Percentiles rank a stretch among this genome's conserved stretches.
Conservation (phyloP, 495 filamentous ascomycete genomes). For the Letharia lupina region DNA sequence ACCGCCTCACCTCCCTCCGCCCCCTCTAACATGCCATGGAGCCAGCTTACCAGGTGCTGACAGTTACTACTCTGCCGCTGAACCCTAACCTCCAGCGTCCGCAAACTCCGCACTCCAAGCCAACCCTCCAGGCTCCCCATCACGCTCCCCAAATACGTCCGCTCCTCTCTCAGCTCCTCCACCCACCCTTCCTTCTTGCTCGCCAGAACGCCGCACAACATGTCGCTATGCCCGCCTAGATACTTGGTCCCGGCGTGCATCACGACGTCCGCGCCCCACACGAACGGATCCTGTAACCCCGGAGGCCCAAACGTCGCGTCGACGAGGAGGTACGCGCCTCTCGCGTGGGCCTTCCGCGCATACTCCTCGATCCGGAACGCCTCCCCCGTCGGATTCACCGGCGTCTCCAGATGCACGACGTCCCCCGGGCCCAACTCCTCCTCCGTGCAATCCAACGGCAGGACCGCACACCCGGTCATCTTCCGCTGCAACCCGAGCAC, state of each 20-base stretch:
- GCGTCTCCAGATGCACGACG: slow-evolving; percentile 85
- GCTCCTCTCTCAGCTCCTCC: slow-evolving; percentile 49
- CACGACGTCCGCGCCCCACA: slow-evolving; percentile 68
- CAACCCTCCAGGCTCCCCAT: slow-evolving; percentile 90
- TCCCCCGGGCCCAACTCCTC: slow-evolving; percentile 60
- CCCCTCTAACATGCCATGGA: slow-evolving; percentile 43
- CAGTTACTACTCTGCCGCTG: slow-evolving; percentile 63
- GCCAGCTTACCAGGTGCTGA: slow-evolving; percentile 59
- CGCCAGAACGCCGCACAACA: slow-evolving; percentile 77
- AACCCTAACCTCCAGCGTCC: slow-evolving; percentile 80
- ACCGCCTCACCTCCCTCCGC: slow-evolving; percentile 37
- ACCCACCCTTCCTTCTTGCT: slow-evolving; percentile 51
- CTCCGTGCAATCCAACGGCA: slow-evolving; percentile 52
- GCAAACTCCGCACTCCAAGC: slow-evolving; percentile 76
- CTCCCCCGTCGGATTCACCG: slow-evolving; percentile 79
- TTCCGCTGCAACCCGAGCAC: slow-evolving; percentile 62
- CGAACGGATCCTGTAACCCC: slow-evolving; percentile 76
- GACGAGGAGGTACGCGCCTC: slow-evolving; percentile 70
- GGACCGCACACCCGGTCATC: slow-evolving; percentile 58
- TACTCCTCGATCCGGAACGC: slow-evolving; percentile 61
- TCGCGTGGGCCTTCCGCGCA: slow-evolving; percentile 60
- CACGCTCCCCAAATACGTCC: slow-evolving; percentile 68
- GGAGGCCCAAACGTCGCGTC: slow-evolving; percentile 94
- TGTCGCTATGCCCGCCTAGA: slow-evolving; percentile 85
- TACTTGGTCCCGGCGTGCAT: slow-evolving; percentile 96